A percentile compares a stretch with the other conserved stretches of the same genome.
phyloP scores from a whole-genome alignment of 1,284 basidiomycete genomes.

The Ceratobasidium sp. region DNA sequence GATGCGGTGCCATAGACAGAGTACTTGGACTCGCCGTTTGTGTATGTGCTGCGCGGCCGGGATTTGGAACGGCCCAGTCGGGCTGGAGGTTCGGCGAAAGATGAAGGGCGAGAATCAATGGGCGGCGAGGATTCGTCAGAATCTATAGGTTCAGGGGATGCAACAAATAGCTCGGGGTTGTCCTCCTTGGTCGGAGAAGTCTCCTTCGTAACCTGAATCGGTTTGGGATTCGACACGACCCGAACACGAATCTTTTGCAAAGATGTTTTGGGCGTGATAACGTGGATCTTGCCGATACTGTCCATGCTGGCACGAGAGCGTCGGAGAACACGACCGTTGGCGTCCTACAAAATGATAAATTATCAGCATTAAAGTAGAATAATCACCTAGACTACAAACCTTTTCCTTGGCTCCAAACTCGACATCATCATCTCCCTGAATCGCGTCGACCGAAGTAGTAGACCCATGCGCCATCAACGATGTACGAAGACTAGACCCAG shows the following conservation, averaged over 20 bases:
- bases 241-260: conserved; percentile 41
- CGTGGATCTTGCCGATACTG: conserved; percentile 43
- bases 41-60: conserved; percentile 32
- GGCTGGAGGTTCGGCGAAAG: neutral
- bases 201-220: conserved; percentile 41
- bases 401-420: conserved; percentile 28
- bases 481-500: conserved; percentile 11
- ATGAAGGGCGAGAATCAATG: conserved; percentile 4
- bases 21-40: conserved; percentile 13
- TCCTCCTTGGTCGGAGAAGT: conserved; percentile 37
- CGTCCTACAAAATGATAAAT: conserved; percentile 10
- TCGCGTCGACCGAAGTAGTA: conserved; percentile 42
- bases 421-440: conserved; percentile 38
- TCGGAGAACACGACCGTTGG: conserved; percentile 11
- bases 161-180: conserved; percentile 2
- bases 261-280: conserved; percentile 33
- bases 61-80: conserved; percentile 34
- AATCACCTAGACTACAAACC: neutral
- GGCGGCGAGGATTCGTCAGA: neutral
- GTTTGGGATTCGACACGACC: conserved; percentile 34
- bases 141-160: conserved; percentile 4
- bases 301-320: conserved; percentile 33
- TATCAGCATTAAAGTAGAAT: neutral
- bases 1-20: conserved; percentile 41
- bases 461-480: conserved; percentile 33